Conservation (phyloP, 768 basidiomycete species). For the Leccinum variicolor region DNA sequence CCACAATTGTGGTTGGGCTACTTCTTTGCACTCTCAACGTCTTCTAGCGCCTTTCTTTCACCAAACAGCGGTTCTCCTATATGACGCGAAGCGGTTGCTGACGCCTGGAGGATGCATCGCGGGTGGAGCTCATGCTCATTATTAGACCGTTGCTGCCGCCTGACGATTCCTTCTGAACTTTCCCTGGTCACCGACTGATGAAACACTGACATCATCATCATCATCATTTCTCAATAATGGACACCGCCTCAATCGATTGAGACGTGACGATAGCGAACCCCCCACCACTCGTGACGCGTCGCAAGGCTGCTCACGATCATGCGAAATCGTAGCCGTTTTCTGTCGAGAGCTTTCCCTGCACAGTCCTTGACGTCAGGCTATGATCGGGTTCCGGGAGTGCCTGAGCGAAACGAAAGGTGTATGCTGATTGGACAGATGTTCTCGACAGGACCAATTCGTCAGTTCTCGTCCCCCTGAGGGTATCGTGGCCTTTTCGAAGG, state of each 20-base stretch:
- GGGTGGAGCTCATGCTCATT: slow-evolving; percentile 13
- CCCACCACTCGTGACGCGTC: neutral
- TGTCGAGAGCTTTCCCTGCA: slow-evolving; percentile 15
- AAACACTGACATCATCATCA: slow-evolving; percentile 23
- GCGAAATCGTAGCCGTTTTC: slow-evolving; percentile 8
- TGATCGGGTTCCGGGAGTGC: neutral
- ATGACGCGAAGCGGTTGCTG: slow-evolving; percentile 6
- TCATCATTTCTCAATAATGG: slow-evolving; percentile 5
- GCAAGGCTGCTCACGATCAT: neutral
- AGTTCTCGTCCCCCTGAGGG: neutral
- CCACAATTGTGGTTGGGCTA: neutral
- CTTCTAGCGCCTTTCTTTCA: slow-evolving; percentile 12
- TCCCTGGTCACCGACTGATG: slow-evolving; percentile 6
- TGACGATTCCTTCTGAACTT: slow-evolving; percentile 8
- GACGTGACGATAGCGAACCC: slow-evolving; percentile 8
- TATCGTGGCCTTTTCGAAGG: neutral
- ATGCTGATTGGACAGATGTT: neutral
- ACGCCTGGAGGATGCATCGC: slow-evolving; percentile 7
- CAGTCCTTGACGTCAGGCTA: slow-evolving; percentile 26
- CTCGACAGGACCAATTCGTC: neutral
- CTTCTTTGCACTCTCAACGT: slow-evolving; percentile 8
- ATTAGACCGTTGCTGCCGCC: slow-evolving; percentile 2
- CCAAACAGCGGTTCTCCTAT: slow-evolving; percentile 4
- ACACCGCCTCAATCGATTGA: slow-evolving; percentile 11
- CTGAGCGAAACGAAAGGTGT: neutral